A percentile compares a stretch with the other conserved stretches of the same genome.
These are phyloP conservation scores for rapeseed (Brassica napus) DNA, from an alignment of 345 rosid species.

Conservation along the genomic window Da-Ae NC_063439.1:22160001-22160500, in stretches of 20 bases:
- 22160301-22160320: conserved; percentile 46
- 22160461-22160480: background rate
- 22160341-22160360: conserved; percentile 57
- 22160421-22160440: background rate
- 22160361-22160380: conserved; percentile 65
- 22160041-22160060: background rate
- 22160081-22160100: background rate
- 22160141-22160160: background rate
- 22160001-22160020: no score
- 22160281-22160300: conserved; percentile 53
- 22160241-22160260: conserved; percentile 57
- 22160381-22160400: conserved; percentile 48
- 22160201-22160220: conserved; percentile 58
- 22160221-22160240: conserved; percentile 72
- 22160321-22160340: conserved; percentile 54
- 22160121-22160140: background rate
- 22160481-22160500: conserved; percentile 43
- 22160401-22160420: conserved; percentile 39
- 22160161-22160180: background rate
- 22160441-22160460: background rate
- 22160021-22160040: background rate
- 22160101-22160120: background rate
- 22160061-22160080: background rate
- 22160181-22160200: conserved; percentile 58
- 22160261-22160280: conserved; percentile 72